Evolutionary conservation across 768 basidiomycete species (phyloP).

Genomic region (Podaxis sp.): DNA sequence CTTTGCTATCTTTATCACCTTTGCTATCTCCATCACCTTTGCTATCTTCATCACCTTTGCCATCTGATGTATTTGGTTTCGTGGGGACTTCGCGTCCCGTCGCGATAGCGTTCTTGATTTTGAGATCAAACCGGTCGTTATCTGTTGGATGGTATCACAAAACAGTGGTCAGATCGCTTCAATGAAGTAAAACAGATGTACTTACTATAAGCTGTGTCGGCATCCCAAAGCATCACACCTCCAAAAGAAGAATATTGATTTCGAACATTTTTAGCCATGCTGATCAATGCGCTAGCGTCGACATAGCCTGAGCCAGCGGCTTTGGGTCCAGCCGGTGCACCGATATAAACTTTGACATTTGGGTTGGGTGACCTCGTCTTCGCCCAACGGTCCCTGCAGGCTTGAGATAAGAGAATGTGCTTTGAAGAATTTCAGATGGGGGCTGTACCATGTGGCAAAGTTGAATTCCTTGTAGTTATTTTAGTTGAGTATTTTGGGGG

Average conservation of each 20-base stretch:
- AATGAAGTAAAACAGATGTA: constrained; percentile 17
- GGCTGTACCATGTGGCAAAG: constrained; percentile 43
- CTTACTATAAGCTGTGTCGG: constrained; percentile 40
- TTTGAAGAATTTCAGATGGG: background rate
- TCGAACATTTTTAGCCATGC: constrained; percentile 43
- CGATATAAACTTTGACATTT: constrained; percentile 60
- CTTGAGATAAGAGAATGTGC: background rate
- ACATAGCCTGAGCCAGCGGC: constrained; percentile 59
- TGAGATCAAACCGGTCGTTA: constrained; percentile 58
- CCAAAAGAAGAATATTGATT: constrained; percentile 60
- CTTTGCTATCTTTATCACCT: background rate
- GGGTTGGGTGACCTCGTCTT: constrained; percentile 54
- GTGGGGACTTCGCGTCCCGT: constrained; percentile 22
- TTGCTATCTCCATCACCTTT: background rate
- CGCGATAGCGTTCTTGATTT: constrained; percentile 55
- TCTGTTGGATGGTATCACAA: constrained; percentile 30
- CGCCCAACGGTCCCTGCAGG: constrained; percentile 58
- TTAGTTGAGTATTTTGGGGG: constrained; percentile 3
- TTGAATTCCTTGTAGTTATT: constrained; percentile 42
- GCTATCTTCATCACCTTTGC: background rate
- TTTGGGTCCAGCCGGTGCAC: constrained; percentile 50
- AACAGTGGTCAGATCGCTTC: background rate
- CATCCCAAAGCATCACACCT: constrained; percentile 53
- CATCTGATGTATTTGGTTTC: background rate
- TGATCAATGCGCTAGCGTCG: constrained; percentile 39